phyloP scores from a whole-genome alignment of 495 filamentous ascomycete species.

The Penicillium lividum region DNA sequence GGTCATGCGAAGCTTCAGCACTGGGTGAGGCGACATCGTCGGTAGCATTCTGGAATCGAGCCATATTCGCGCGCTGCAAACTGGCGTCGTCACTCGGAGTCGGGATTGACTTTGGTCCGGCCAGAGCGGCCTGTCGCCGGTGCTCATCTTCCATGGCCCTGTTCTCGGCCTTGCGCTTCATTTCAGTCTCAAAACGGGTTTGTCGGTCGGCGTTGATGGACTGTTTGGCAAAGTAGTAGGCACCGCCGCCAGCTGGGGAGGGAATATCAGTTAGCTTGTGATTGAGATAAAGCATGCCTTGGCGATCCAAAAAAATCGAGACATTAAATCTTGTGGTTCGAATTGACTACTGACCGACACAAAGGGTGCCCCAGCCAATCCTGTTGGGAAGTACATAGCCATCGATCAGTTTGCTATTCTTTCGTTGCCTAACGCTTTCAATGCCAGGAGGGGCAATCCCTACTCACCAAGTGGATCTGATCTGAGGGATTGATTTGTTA shows the following conservation, averaged over 20 bases:
- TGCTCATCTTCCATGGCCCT: constrained; percentile 58
- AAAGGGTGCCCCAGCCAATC: constrained; percentile 85
- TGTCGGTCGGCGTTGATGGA: constrained; percentile 88
- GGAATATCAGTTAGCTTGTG: background rate
- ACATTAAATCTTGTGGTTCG: background rate
- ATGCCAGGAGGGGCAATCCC: constrained; percentile 3
- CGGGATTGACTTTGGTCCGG: constrained; percentile 21
- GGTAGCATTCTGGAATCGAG: constrained; percentile 35
- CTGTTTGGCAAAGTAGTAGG: constrained; percentile 95
- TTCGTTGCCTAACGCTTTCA: background rate
- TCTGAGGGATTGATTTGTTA: constrained; percentile 32
- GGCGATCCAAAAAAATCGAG: background rate
- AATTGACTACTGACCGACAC: constrained; percentile 59
- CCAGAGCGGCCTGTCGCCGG: constrained; percentile 31
- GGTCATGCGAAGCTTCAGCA: constrained; percentile 75
- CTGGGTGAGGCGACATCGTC: constrained; percentile 75
- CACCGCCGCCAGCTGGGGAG: constrained; percentile 73
- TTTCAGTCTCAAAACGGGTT: constrained; percentile 65
- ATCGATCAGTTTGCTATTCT: constrained; percentile 26
- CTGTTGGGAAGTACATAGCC: constrained; percentile 41
- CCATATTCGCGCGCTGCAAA: constrained; percentile 38
- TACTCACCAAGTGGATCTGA: constrained; percentile 56
- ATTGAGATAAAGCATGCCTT: background rate
- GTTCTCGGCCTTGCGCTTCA: constrained; percentile 62
- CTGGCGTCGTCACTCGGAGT: constrained; percentile 25